Percentiles rank a stretch among this genome's conserved stretches.
Conservation (phyloP, 2,329 filamentous ascomycete genomes). For the Botrytis hyacinthi region DNA sequence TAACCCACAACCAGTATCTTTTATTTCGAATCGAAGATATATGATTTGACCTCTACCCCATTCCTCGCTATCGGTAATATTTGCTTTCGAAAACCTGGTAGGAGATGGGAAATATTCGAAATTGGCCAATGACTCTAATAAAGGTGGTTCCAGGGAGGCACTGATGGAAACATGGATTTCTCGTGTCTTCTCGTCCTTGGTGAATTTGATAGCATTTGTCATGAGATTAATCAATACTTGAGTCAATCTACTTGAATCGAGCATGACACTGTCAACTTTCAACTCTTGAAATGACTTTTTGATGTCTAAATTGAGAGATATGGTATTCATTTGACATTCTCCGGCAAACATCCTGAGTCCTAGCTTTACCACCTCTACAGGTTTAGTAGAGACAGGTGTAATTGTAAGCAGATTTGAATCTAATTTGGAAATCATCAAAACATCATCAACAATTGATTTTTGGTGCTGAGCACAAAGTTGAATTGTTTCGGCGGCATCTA, state of each 20-base stretch:
- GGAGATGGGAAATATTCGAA: conserved; percentile 28
- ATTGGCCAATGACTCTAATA: conserved; percentile 9
- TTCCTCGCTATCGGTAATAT: conserved; percentile 32
- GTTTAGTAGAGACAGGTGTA: conserved; percentile 67
- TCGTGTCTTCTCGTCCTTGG: conserved; percentile 58
- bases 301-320: conserved; percentile 62
- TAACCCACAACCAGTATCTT: conserved; percentile 73
- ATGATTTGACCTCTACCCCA: conserved; percentile 47
- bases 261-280: conserved; percentile 60
- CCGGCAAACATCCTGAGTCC: conserved; percentile 77
- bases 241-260: conserved; percentile 72
- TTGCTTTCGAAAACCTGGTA: conserved; percentile 34
- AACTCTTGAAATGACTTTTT: conserved; percentile 59
- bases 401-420: conserved; percentile 69
- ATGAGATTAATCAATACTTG: conserved; percentile 80
- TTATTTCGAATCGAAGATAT: conserved; percentile 70
- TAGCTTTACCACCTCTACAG: conserved; percentile 62
- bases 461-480: conserved; percentile 69
- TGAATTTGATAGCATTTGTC: conserved; percentile 82
- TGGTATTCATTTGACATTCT: conserved; percentile 67
- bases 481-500: conserved; percentile 79
- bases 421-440: conserved; percentile 66
- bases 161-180: conserved; percentile 48
- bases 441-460: conserved; percentile 63
- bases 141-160: conserved; percentile 41